Evolutionary conservation across 2,329 filamentous ascomycete species (phyloP).

Genomic region (Talaromyces verruculosus): DNA sequence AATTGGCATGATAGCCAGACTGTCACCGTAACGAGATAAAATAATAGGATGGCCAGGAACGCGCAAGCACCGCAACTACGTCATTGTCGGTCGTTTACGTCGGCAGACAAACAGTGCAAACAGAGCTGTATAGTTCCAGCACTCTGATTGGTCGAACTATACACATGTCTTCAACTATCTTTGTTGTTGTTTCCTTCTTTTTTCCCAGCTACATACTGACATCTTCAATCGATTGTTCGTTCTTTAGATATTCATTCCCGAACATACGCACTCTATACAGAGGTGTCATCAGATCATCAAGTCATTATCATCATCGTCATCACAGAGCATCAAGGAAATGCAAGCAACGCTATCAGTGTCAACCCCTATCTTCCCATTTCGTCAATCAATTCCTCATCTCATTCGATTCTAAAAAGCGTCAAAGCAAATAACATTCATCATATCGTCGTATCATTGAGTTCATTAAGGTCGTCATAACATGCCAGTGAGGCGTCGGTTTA

Average conservation of each 20-base stretch:
- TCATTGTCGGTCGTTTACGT: conserved; percentile 1
- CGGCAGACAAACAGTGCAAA: conserved; percentile 19
- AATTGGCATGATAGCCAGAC: background rate
- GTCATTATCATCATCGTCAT: conserved; percentile 18
- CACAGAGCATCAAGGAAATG: background rate
- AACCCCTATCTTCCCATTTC: background rate
- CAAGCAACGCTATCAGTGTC: conserved; percentile 5
- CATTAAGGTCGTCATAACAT: conserved; percentile 21
- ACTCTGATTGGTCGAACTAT: conserved; percentile 8
- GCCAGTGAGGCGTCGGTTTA: conserved; percentile 22
- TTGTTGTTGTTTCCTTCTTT: too few relatives aligned
- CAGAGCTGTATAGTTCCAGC: background rate
- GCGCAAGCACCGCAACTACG: background rate
- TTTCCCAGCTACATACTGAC: too few relatives aligned
- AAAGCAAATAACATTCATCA: background rate
- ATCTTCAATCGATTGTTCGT: background rate
- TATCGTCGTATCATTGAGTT: conserved; percentile 10
- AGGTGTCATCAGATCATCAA: conserved; percentile 15
- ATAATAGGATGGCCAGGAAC: conserved; percentile 5
- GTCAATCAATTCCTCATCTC: background rate
- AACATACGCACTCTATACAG: conserved; percentile 11
- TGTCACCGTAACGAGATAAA: background rate
- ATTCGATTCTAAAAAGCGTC: background rate
- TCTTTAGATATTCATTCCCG: conserved; percentile 8
- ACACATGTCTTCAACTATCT: background rate